Conservation (phyloP, 2,329 filamentous ascomycete genomes). For the Aureobasidium sp. region DNA sequence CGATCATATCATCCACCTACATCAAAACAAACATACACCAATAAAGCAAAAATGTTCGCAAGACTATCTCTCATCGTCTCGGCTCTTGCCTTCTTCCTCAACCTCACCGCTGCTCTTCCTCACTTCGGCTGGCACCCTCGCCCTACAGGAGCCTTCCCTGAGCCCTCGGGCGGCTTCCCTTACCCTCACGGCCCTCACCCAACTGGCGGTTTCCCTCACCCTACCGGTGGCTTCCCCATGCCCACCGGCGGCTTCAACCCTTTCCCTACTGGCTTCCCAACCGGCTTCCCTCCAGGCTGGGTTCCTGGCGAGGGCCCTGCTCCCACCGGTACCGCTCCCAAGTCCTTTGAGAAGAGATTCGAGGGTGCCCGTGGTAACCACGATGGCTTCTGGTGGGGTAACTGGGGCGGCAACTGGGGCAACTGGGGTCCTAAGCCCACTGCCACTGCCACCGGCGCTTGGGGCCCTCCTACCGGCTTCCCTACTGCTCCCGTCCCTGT, state of each 20-base stretch:
- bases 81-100: slow-evolving; percentile 11
- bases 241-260: slow-evolving; percentile 3
- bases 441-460: not conserved
- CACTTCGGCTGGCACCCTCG: not conserved
- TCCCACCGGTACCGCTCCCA: not conserved
- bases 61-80: slow-evolving; percentile 8
- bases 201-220: not conserved
- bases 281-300: slow-evolving; percentile 15
- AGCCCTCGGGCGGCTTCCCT: slow-evolving; percentile 4
- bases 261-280: slow-evolving; percentile 1
- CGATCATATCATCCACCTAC: not conserved
- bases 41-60: slow-evolving; percentile 10
- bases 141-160: slow-evolving; percentile 5
- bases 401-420: not conserved
- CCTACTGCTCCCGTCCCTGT: not conserved
- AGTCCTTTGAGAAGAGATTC: slow-evolving; percentile 7
- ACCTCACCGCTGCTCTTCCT: slow-evolving; percentile 7
- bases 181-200: slow-evolving; percentile 2
- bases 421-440: slow-evolving; percentile 4
- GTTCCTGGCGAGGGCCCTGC: not conserved
- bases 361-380: slow-evolving; percentile 5
- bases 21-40: not conserved
- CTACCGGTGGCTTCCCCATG: slow-evolving; percentile 9
- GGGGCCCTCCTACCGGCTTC: not conserved
- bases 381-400: slow-evolving; percentile 1